Evolutionary conservation across 2,329 filamentous ascomycete genomes (phyloP), one percentile per base, ranked within the genome.

Genomic region (Trichoderma harzianum): DNA sequence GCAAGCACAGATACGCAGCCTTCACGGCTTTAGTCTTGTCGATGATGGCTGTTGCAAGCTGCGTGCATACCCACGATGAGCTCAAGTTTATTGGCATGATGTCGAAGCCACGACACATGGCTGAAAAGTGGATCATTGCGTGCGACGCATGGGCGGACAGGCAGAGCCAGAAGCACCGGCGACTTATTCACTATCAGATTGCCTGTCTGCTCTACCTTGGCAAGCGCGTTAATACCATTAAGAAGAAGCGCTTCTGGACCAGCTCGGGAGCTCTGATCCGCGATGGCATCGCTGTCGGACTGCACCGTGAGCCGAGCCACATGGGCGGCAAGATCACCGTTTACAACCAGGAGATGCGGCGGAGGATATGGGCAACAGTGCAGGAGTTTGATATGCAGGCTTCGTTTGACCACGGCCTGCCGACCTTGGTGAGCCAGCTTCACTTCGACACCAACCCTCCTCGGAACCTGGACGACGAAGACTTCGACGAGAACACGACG

Each of bases 171-270:
- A 90, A 90, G 79, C 87, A 90, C 74, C 85, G 88, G 61, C 84
- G 84, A 58, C 83, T 90, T 28, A 86, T 90, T 16, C 87, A 90
- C 78, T 90, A 89, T 77, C 88, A 90, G 77, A 85, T 90, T 18
- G 83, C 84, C 14, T 90, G 88, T 74, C 80, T 90, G 36, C 76
- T 88, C n/a, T 90, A 89, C 74, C 83, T 90, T 2, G 87, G 86
- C 57, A 90, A 90, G 82, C 83, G 87, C 34, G 86, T 90, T 74
- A 90, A 90, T 79, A 87, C 86, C 2, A 85, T 90, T 74, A 89
- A 90, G 82, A 90, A 90, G 84, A 90, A 90, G 83, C 83, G 87
- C 14, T 90, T 88, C 78, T 90, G 88, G 88, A 88, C 86, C 18
- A 83, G 84, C 51, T 83, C 88, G 1, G 87, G 88, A 0, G 82